phyloP scores from a whole-genome alignment of 495 filamentous ascomycete genomes.

The Daldinia bambusicola region DNA sequence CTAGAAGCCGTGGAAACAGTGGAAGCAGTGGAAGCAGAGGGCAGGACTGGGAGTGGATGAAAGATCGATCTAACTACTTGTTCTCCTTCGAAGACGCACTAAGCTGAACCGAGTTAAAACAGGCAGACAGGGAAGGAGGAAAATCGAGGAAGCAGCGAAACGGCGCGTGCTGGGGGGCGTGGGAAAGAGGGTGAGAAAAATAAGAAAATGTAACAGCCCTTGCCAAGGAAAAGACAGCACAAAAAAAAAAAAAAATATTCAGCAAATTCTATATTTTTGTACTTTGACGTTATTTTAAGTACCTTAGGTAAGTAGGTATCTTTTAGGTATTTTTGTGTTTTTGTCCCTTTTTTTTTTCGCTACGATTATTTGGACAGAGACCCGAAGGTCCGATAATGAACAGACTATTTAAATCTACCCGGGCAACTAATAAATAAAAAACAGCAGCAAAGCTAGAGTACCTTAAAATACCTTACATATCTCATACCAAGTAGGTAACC shows the following conservation, averaged over 20 bases:
- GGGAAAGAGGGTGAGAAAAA: slow-evolving; percentile 13
- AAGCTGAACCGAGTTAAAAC: slow-evolving; percentile 45
- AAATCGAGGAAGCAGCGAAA: slow-evolving; percentile 25
- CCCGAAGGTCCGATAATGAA: slow-evolving; percentile 20
- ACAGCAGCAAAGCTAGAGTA: slow-evolving; percentile 7
- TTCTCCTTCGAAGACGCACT: slow-evolving; percentile 36
- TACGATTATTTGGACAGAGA: not conserved
- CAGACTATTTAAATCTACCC: slow-evolving; percentile 21
- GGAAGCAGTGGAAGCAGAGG: no score
- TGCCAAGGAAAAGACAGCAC: slow-evolving; percentile 39
- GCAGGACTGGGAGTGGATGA: slow-evolving; percentile 20
- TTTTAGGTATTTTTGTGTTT: not conserved
- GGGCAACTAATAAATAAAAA: slow-evolving; percentile 8
- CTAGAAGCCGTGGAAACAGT: slow-evolving; percentile 5
- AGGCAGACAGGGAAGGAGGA: slow-evolving; percentile 20
- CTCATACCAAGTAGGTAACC: not conserved
- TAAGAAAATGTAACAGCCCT: slow-evolving; percentile 21
- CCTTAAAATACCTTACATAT: slow-evolving; percentile 29
- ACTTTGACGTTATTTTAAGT: not conserved
- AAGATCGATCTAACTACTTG: slow-evolving; percentile 40
- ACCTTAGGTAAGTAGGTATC: no score
- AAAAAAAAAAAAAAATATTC: not conserved
- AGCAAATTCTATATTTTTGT: not conserved
- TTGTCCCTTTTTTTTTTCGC: not conserved
- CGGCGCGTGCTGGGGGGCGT: slow-evolving; percentile 1